Evolutionary conservation across 805 yeast genomes (phyloP), one percentile per base, ranked within the genome.

Genomic region (Wickerhamomyces rabaulensis): DNA sequence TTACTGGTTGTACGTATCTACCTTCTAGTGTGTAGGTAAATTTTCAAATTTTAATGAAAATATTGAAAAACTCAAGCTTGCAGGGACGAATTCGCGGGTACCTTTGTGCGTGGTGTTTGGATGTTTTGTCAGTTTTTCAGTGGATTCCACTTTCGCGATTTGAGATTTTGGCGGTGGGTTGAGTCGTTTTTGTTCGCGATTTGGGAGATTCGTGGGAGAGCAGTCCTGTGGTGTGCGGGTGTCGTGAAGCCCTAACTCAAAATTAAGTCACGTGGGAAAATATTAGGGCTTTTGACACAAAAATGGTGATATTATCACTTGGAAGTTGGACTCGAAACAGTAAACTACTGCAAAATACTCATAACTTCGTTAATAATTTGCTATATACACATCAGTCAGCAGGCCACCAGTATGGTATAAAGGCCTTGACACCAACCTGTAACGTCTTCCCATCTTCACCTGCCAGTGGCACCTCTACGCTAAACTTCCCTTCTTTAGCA

Each of bases 381-480:
- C 3, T 36, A 36, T 36, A 36, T 36, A 36, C 39, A 16, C 3
- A 3, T 43, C 22, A 40, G 17, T 50, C 53, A 19, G 19, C 36
- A 0, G 90, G 90, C 90, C 92, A 86, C 91, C 92, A 86, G 42
- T 75, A 81, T 0, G 95, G 94, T 6, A 68, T 66, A 48, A 68
- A 70, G 0, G 81, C 86, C 53, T 73, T 72, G 21, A 83, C 65
- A 1, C 74, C 74, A 8, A 80, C 56, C 39, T 57, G 58, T 13
- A 61, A 39, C 2, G 46, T 33, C 36, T 53, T 52, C 36, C 56
- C 56, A 6, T 47, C 52, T 8, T 51, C 42, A 4, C 56, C 62
- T 4, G 53, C 52, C 1, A 55, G 54, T 12, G 65, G 63, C 1
- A 61, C 25, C 42, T 63, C 65, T 22, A 70, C 50, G 40, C 55